Percentiles rank a stretch among this genome's conserved stretches.
phyloP scores from a whole-genome alignment of 2,329 filamentous ascomycete genomes.

The Botrytis galanthina region DNA sequence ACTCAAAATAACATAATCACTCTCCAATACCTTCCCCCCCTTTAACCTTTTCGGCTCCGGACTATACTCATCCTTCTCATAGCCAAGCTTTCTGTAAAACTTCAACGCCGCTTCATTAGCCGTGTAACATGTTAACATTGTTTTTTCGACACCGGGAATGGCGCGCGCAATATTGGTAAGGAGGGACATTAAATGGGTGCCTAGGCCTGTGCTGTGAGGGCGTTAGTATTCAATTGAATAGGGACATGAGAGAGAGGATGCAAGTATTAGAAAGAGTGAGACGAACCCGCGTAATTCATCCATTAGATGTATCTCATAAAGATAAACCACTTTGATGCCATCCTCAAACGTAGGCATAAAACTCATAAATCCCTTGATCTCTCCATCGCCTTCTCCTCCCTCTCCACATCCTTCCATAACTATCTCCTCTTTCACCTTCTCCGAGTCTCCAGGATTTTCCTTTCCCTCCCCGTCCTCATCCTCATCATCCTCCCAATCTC shows the following conservation, averaged over 20 bases:
- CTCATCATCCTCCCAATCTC: slow-evolving; percentile 54
- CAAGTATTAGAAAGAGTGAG: background rate
- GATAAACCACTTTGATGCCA: slow-evolving; percentile 65
- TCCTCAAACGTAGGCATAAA: slow-evolving; percentile 71
- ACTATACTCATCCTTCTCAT: slow-evolving; percentile 53
- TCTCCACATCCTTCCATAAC: background rate
- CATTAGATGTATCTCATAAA: slow-evolving; percentile 74
- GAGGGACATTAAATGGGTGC: slow-evolving; percentile 56
- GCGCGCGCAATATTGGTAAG: slow-evolving; percentile 53
- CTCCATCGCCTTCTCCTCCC: slow-evolving; percentile 24
- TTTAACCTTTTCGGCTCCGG: slow-evolving; percentile 53
- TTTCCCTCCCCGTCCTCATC: slow-evolving; percentile 54
- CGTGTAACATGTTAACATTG: slow-evolving; percentile 73
- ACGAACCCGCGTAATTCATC: slow-evolving; percentile 53
- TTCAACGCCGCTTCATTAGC: slow-evolving; percentile 55
- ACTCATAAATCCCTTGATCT: slow-evolving; percentile 58
- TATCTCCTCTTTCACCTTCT: background rate
- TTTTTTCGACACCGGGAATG: slow-evolving; percentile 57
- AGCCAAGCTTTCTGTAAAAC: slow-evolving; percentile 64
- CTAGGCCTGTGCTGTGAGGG: slow-evolving; percentile 57
- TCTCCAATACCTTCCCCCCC: slow-evolving; percentile 51
- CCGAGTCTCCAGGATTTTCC: background rate
- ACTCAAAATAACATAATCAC: slow-evolving; percentile 62
- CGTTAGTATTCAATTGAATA: background rate
- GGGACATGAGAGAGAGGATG: background rate